These are phyloP conservation scores for Parietichytrium sp. DNA, from an alignment of 108 stramenopile genomes.

Conservation along the genomic window DNA sequence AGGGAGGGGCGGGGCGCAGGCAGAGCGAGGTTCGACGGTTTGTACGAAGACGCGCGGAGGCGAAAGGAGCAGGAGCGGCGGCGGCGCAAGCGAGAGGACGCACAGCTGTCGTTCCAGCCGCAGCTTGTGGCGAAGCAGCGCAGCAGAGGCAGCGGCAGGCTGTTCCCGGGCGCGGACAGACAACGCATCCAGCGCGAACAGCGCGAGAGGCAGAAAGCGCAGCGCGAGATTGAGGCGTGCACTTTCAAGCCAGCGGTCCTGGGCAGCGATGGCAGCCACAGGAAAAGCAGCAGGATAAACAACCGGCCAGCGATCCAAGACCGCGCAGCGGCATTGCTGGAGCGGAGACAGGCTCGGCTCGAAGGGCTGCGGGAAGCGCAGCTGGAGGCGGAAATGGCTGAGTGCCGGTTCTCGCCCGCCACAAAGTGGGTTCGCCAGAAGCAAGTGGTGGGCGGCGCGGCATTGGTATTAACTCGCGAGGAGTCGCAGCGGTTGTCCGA, in stretches of 20 bases:
- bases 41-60: not conserved
- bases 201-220: not conserved
- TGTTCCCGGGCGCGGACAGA: not conserved
- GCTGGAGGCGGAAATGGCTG: not conserved
- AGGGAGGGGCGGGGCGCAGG: too few relatives aligned
- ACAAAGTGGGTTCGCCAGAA: not conserved
- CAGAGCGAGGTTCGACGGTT: too few relatives aligned
- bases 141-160: not conserved
- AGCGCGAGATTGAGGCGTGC: not conserved
- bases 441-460: not conserved
- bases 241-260: not conserved
- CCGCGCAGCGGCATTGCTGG: not conserved
- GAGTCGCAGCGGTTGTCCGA: not conserved
- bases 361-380: not conserved
- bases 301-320: not conserved
- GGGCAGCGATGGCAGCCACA: not conserved
- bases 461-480: not conserved
- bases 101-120: conserved; percentile 11
- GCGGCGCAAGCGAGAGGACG: not conserved
- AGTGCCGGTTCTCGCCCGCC: not conserved
- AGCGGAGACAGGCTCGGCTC: not conserved
- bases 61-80: not conserved
- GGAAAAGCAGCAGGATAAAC: not conserved
- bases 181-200: not conserved
- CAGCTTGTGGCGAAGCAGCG: not conserved